A percentile compares a stretch with the other conserved stretches of the same genome.
These are phyloP conservation scores for Termitomyces eurrhizus DNA, from an alignment of 768 basidiomycete species.

Conservation along the genomic window DNA sequence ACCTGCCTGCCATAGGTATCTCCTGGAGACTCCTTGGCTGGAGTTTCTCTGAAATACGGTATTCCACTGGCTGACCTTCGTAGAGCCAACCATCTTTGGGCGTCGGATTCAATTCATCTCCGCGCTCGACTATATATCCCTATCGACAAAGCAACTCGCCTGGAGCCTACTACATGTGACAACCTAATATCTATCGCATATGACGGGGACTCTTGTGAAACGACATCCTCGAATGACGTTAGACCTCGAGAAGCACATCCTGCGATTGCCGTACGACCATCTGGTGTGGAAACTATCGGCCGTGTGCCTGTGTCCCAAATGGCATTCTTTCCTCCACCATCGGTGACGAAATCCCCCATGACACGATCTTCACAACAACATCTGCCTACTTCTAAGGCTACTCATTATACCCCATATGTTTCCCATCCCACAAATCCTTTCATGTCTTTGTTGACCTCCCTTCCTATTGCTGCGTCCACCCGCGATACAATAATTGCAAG, in stretches of 20 bases:
- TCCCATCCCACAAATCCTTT: slow-evolving; percentile 33
- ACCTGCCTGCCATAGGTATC: slow-evolving; percentile 45
- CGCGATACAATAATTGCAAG: slow-evolving; percentile 52
- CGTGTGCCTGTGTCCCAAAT: slow-evolving; percentile 48
- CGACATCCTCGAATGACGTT: slow-evolving; percentile 13
- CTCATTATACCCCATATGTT: slow-evolving; percentile 23
- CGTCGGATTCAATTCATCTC: slow-evolving; percentile 88
- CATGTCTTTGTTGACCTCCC: slow-evolving; percentile 39
- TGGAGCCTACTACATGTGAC: slow-evolving; percentile 30
- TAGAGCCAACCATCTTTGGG: slow-evolving; percentile 89
- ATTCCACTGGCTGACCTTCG: slow-evolving; percentile 81
- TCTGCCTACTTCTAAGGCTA: slow-evolving; percentile 9
- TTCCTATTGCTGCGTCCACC: slow-evolving; percentile 50
- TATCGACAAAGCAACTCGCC: slow-evolving; percentile 49
- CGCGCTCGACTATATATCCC: slow-evolving; percentile 83
- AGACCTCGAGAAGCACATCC: slow-evolving; percentile 8
- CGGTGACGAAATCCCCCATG: slow-evolving; percentile 16
- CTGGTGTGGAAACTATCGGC: slow-evolving; percentile 29
- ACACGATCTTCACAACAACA: slow-evolving; percentile 9
- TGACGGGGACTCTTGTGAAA: slow-evolving; percentile 15
- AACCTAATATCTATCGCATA: slow-evolving; percentile 24
- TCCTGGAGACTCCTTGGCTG: slow-evolving; percentile 75
- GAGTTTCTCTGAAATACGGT: slow-evolving; percentile 87
- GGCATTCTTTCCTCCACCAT: slow-evolving; percentile 52
- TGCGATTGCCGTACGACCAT: slow-evolving; percentile 7